phyloP scores from a whole-genome alignment of 2,329 filamentous ascomycete genomes.

The Myriosclerotinia duriaeana region DNA sequence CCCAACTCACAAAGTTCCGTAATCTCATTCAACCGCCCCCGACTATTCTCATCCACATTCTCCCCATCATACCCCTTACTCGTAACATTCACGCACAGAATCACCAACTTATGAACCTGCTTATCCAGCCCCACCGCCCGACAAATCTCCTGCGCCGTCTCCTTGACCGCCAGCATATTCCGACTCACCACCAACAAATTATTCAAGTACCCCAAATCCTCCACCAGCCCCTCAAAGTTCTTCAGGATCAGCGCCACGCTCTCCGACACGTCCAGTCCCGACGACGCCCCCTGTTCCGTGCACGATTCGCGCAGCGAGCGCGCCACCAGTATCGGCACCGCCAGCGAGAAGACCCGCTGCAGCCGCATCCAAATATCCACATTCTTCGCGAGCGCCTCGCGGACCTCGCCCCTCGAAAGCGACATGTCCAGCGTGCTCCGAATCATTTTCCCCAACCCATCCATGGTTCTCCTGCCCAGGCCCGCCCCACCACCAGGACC shows the following conservation, averaged over 20 bases:
- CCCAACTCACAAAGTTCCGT: conserved; percentile 59
- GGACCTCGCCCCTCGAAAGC: conserved; percentile 56
- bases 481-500: conserved; percentile 55
- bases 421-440: conserved; percentile 63
- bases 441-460: conserved; percentile 57
- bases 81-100: conserved; percentile 64
- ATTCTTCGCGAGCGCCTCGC: conserved; percentile 61
- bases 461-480: conserved; percentile 57
- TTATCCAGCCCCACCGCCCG: conserved; percentile 64
- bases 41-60: conserved; percentile 56
- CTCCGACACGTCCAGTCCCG: conserved; percentile 58
- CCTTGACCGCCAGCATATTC: conserved; percentile 63
- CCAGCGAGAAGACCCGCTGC: conserved; percentile 59
- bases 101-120: conserved; percentile 64
- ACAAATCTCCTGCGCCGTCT: conserved; percentile 65
- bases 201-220: conserved; percentile 62
- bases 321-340: conserved; percentile 59
- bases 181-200: conserved; percentile 66
- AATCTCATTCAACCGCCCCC: conserved; percentile 59
- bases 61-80: conserved; percentile 67
- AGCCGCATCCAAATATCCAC: conserved; percentile 66
- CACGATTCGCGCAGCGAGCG: conserved; percentile 58
- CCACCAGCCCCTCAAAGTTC: conserved; percentile 60
- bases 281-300: conserved; percentile 54
- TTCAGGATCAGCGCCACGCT: conserved; percentile 62